Base-by-base conservation (phyloP, 2,329 filamentous ascomycete genomes). In the Hymenotorrendiella dingleyae region DNA sequence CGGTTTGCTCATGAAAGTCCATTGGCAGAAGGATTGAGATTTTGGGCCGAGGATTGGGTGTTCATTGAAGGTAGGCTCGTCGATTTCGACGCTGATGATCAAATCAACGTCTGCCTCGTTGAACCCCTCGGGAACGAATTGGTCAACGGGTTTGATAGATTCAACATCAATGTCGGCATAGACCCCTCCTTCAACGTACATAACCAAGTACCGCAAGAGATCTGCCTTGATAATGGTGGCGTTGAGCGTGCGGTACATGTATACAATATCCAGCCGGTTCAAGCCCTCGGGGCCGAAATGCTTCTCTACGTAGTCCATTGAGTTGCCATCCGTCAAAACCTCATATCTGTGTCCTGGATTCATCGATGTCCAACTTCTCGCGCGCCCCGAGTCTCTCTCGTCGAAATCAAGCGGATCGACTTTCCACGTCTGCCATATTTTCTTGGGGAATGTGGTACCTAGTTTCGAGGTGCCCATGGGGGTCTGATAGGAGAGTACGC, bases 401-500 rank as follows among this genome's bases (percentile, higher is more conserved):
- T 84, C 82, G 55, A 86, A 85, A 2, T 69, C 68, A 24, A 85
- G 66, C 2, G 82, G 78, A 48, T 82, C 74, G 21, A 82, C 74
- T 60, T 86, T 87, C 83, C 83, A 87, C 0, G 78, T 82, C 62
- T 87, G 83, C 83, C 82, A 87, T 52, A 87, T 83, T 63, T 86
- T 87, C 42, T 71, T 71, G 5, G 73, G 83, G 54, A 80, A 86
- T 11, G 29, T 19, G 8, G 17, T 12, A 21, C 21, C 28, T 29
- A 19, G 11, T 26, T 14, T 36, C 16, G 9, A 10, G 8, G 10
- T 11, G 11, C 23, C 19, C 20, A 50, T 19, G 8, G 49, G 40
- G 12, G 49, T 32, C 11, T 34, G 29, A 22, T 54, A 36, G 8
- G 48, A 48, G 29, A 22, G 19, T 11, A 36, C 33, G 6, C 33